Percentiles rank a stretch among this genome's conserved stretches.
These are phyloP conservation scores for Acanthamoeba pearcei DNA, from an alignment of 208 protist genomes.

Conservation along the genomic window DNA sequence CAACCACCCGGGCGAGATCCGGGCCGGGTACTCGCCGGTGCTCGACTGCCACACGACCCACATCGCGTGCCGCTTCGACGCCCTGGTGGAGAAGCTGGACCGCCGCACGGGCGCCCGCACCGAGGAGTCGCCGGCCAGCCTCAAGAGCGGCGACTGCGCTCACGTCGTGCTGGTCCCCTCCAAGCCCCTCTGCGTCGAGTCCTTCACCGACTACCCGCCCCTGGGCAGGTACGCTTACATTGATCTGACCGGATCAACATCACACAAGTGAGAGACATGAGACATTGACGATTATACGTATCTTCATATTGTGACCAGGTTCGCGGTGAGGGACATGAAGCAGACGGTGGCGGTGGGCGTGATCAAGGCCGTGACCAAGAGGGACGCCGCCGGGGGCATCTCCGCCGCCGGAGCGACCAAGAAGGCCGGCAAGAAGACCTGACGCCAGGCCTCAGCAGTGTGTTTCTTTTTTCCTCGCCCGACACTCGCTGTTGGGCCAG, in stretches of 20 bases:
- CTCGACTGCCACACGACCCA: conserved; percentile 96
- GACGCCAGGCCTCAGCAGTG: not conserved
- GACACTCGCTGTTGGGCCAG: not conserved
- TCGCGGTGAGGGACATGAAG: conserved; percentile 97
- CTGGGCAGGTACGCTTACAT: conserved; percentile 91
- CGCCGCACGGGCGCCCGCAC: conserved; percentile 93
- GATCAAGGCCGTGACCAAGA: conserved; percentile 92
- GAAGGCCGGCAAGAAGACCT: conserved; percentile 15
- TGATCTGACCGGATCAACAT: too few species aligned
- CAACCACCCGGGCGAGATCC: conserved; percentile 95
- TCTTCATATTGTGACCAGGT: too few species aligned
- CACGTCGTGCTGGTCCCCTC: conserved; percentile 91
- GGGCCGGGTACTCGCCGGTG: conserved; percentile 93
- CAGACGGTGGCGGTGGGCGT: conserved; percentile 98
- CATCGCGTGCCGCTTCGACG: conserved; percentile 94
- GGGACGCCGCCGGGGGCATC: not conserved
- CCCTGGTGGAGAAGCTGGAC: conserved; percentile 95
- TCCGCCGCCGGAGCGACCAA: not conserved
- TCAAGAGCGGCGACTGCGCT: conserved; percentile 95
- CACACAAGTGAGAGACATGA: too few species aligned
- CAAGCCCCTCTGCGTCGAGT: conserved; percentile 97
- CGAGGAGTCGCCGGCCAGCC: conserved; percentile 91
- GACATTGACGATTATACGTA: too few species aligned
- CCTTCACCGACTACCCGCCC: conserved; percentile 95
- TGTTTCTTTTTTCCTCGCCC: not conserved